Conservation (phyloP, 306 rosid species). For the Senna siamea region DNA sequence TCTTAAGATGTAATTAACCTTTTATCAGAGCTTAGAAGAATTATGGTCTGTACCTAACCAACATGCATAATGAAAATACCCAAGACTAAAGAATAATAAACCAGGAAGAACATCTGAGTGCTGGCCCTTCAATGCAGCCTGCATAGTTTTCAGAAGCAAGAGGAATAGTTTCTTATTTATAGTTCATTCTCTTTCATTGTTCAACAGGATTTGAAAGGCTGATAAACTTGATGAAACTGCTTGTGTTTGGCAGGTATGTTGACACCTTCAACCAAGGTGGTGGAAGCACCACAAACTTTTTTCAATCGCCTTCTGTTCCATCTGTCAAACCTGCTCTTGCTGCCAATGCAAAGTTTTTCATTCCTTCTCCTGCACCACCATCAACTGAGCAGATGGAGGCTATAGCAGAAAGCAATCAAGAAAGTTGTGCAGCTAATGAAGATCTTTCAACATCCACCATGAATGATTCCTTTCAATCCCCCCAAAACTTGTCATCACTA, state of each 20-base stretch:
- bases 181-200: conserved; percentile 19
- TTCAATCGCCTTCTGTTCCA: conserved; percentile 66
- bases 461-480: conserved; percentile 51
- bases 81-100: conserved; percentile 2
- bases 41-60: conserved; percentile 18
- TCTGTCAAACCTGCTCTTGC: conserved; percentile 64
- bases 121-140: conserved; percentile 19
- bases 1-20: conserved; percentile 2
- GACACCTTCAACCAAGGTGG: conserved; percentile 92
- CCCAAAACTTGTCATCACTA: conserved; percentile 35
- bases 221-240: conserved; percentile 19
- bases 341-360: conserved; percentile 77
- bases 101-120: conserved; percentile 18
- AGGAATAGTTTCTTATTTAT: conserved; percentile 7
- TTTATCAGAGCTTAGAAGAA: neutral
- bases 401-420: conserved; percentile 56
- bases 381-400: conserved; percentile 63
- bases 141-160: conserved; percentile 23
- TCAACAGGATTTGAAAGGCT: conserved; percentile 22
- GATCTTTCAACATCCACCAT: conserved; percentile 55
- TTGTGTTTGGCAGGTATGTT: conserved; percentile 70
- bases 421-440: conserved; percentile 46
- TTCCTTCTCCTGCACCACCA: conserved; percentile 63
- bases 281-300: conserved; percentile 65
- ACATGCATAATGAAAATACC: conserved; percentile 5